Evolutionary conservation across 169 alveolate genomes (phyloP).

Genomic region (Plasmodium vivax): DNA sequence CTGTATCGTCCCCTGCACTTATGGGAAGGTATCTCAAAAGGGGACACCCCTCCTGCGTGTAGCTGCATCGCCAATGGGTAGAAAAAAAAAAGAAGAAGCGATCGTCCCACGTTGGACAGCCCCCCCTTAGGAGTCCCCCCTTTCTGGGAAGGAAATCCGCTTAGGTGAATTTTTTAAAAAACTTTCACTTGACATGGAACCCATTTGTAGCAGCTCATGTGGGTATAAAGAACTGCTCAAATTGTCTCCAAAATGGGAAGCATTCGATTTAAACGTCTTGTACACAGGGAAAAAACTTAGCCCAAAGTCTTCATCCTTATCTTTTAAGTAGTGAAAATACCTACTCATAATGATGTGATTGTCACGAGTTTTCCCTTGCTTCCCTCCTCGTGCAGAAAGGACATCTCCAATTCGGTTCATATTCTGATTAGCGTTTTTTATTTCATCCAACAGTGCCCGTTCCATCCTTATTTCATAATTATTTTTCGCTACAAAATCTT

Average conservation of each 20-base stretch:
- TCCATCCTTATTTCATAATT: slow-evolving; percentile 45
- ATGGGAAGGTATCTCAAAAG: background rate
- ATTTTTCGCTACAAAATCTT: slow-evolving; percentile 25
- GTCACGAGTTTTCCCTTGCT: background rate
- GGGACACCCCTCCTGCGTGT: background rate
- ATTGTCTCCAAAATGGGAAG: slow-evolving; percentile 50
- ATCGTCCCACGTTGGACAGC: background rate
- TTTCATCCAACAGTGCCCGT: slow-evolving; percentile 39
- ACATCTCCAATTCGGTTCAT: slow-evolving; percentile 1
- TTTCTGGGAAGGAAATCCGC: slow-evolving; percentile 38
- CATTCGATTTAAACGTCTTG: slow-evolving; percentile 62
- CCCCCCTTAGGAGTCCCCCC: slow-evolving; percentile 12
- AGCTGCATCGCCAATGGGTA: background rate
- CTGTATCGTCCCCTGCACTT: background rate
- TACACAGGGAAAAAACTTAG: slow-evolving; percentile 55
- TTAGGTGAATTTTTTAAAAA: slow-evolving; percentile 22
- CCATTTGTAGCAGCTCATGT: slow-evolving; percentile 37
- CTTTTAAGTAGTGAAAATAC: slow-evolving; percentile 39
- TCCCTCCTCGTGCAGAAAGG: slow-evolving; percentile 2
- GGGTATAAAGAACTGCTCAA: slow-evolving; percentile 13
- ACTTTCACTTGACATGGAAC: slow-evolving; percentile 6
- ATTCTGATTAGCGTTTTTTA: slow-evolving; percentile 31
- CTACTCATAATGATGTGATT: background rate
- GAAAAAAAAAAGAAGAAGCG: background rate
- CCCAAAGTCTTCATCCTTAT: slow-evolving; percentile 30